phyloP scores from a whole-genome alignment of 371 early-diverging fungal genomes.

The Mucor plumbeus region DNA sequence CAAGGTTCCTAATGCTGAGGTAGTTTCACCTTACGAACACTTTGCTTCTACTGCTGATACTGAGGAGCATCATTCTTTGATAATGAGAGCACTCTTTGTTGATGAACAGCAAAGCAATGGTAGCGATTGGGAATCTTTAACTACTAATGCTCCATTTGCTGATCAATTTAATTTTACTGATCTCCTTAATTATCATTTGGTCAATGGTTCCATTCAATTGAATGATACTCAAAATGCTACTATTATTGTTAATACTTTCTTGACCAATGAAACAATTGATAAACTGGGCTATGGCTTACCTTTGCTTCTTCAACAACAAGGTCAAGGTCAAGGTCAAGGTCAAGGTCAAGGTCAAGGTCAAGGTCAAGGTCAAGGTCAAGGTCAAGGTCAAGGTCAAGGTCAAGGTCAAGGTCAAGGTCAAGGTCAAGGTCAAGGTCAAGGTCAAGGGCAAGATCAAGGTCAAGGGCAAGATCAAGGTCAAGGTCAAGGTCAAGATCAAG shows the following conservation, averaged over 20 bases:
- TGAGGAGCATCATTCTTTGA: not conserved
- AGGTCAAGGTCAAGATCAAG: not conserved
- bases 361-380: conserved; percentile 9
- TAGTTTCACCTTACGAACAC: not conserved
- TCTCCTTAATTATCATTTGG: conserved; percentile 38
- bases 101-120: not conserved
- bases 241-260: conserved; percentile 22
- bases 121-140: not conserved
- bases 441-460: not conserved
- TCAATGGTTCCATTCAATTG: conserved; percentile 30
- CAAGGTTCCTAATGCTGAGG: not conserved
- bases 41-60: not conserved
- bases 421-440: conserved; percentile 7
- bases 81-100: not conserved
- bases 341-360: not conserved
- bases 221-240: not conserved
- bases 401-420: conserved; percentile 6
- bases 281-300: conserved; percentile 27
- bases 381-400: conserved; percentile 8
- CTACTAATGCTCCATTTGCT: conserved; percentile 3
- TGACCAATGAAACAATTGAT: conserved; percentile 34
- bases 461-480: conserved; percentile 7
- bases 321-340: conserved; percentile 5
- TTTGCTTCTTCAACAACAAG: conserved; percentile 23
- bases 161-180: conserved; percentile 26